Conservation (phyloP, 306 rosid species). For the Trifolium fragiferum region DNA sequence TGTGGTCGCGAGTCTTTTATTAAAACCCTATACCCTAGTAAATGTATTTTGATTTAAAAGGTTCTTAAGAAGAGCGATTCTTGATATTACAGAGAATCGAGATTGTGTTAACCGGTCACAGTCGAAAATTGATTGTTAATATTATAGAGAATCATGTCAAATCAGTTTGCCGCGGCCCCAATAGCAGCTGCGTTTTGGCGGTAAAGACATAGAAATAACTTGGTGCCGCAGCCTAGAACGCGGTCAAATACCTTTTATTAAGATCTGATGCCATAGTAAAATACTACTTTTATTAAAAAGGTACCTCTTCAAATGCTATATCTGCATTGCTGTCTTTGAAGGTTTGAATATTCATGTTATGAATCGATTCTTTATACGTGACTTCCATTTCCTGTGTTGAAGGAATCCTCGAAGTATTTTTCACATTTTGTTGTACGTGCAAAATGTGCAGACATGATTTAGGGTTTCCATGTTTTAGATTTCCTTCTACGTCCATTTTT, state of each 20-base stretch:
- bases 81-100: background rate
- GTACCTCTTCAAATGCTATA: slow-evolving; percentile 35
- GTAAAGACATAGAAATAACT: background rate
- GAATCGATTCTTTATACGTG: slow-evolving; percentile 28
- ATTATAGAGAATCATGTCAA: background rate
- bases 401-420: slow-evolving; percentile 16
- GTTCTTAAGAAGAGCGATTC: slow-evolving; percentile 14
- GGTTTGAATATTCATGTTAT: slow-evolving; percentile 26
- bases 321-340: background rate
- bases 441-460: slow-evolving; percentile 5
- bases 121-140: background rate
- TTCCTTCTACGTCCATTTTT: background rate
- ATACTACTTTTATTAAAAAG: slow-evolving; percentile 30
- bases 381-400: slow-evolving; percentile 4
- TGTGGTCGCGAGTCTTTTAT: background rate
- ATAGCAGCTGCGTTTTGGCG: background rate
- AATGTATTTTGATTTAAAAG: slow-evolving; percentile 29
- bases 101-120: background rate
- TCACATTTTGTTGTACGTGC: slow-evolving; percentile 27
- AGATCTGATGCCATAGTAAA: background rate
- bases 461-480: slow-evolving; percentile 1
- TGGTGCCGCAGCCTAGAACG: background rate
- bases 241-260: background rate
- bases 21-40: slow-evolving; percentile 7
- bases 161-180: no score